A percentile compares a stretch with the other conserved stretches of the same genome.
Conservation (phyloP, 2,329 filamentous ascomycete genomes). For the Colletotrichum filicis region DNA sequence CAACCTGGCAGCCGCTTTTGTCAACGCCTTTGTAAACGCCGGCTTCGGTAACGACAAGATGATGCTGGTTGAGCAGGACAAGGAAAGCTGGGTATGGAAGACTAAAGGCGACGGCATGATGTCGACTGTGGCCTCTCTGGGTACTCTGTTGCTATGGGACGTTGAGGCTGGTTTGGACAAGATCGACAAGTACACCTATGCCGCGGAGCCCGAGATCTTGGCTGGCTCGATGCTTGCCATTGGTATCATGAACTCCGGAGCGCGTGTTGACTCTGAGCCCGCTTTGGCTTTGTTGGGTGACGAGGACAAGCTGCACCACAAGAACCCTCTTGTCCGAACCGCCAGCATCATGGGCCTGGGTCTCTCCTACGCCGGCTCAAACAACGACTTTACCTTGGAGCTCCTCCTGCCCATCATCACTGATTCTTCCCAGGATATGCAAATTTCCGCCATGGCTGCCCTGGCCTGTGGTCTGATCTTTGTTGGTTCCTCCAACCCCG, state of each 20-base stretch:
- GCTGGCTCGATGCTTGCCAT: conserved; percentile 93
- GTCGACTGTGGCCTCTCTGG: conserved; percentile 93
- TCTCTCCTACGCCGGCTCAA: conserved; percentile 92
- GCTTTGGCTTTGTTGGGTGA: conserved; percentile 89
- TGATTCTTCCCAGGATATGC: conserved; percentile 89
- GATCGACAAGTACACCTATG: conserved; percentile 94
- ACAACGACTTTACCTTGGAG: conserved; percentile 89
- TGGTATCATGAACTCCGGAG: conserved; percentile 94
- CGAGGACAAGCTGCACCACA: conserved; percentile 79
- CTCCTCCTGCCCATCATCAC: conserved; percentile 86
- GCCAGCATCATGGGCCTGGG: conserved; percentile 96
- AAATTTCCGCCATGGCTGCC: conserved; percentile 95
- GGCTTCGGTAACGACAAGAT: conserved; percentile 97
- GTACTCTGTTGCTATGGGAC: conserved; percentile 93
- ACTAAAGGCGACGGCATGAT: conserved; percentile 98
- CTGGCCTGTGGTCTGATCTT: conserved; percentile 90
- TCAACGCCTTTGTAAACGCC: conserved; percentile 97
- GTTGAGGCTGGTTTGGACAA: conserved; percentile 91
- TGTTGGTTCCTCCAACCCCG: conserved; percentile 90
- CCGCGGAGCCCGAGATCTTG: conserved; percentile 83
- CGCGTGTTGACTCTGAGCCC: conserved; percentile 89
- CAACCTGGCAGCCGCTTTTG: conserved; percentile 94
- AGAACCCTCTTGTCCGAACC: conserved; percentile 81
- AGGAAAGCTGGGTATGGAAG: conserved; percentile 98
- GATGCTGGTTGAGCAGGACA: conserved; percentile 91